Base-by-base conservation (phyloP, 2,329 filamentous ascomycete species). In the Pseudogymnoascus sp. region DNA sequence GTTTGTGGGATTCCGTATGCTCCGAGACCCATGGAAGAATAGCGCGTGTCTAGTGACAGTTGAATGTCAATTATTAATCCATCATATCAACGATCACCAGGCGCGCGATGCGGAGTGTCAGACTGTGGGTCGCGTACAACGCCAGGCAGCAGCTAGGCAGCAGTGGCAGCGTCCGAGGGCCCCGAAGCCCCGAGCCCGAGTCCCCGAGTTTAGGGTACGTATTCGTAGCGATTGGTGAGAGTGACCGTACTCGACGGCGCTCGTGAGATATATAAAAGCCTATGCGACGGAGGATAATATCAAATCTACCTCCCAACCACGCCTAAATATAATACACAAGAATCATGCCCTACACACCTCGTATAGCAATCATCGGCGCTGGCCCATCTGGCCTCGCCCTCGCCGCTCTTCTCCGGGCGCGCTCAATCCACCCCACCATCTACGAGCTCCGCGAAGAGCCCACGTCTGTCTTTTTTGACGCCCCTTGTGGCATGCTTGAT, bases 301-400 rank as follows among this genome's bases (percentile, higher is more conserved):
- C 53, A 33, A 2, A 13, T 33, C 53, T 29, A 33, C 53, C 26
- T 59, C 26, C 26, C 7, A 59, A 31, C n/a, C 11, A 37, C 53
- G 11, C 21, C 56, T 35, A 37, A 38, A 38, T 42, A 56, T 56
- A 2, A 29, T 15, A 50, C 21, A n/a, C 23, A n/a, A 50, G 13
- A 4, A 23, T 4, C 11, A 50, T 50, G 44, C 23, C 46, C 7
- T 50, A 50, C 7, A 29, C 44, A 29, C 64, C 63, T 4, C 65
- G 65, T 31, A 79, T 81, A 29, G 78, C 78, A 61, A 79, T 82
- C 44, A 66, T 81, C 31, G 79, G 79, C 61, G 78, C 70, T 10
- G 79, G 79, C 10, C 79, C 78, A 0, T 73, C 72, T 1, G 81
- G 81, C 29, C 75, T 83, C 0, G 79, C 79, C 0, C 74, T 83